Percentiles rank a stretch among this genome's conserved stretches.
phyloP scores from a whole-genome alignment of 78 protist species.

The Emiliania huxleyi region DNA sequence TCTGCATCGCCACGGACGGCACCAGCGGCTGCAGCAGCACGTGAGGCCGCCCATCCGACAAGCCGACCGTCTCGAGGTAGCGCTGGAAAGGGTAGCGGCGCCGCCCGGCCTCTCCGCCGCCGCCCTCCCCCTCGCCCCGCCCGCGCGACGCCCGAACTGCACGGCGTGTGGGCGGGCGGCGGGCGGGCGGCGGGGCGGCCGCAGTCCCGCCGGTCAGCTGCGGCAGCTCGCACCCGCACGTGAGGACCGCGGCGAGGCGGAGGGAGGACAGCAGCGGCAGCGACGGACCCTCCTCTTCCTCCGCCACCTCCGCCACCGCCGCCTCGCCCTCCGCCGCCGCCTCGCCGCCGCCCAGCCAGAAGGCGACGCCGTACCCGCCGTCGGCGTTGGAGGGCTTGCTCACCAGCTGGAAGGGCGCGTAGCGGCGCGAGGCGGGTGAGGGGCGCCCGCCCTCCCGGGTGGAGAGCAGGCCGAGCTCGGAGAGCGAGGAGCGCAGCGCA shows the following conservation, averaged over 20 bases:
- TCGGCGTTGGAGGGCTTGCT: constrained; percentile 5
- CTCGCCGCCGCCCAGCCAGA: background rate
- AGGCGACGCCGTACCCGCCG: background rate
- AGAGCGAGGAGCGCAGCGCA: background rate
- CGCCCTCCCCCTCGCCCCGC: no score
- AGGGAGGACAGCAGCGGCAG: background rate
- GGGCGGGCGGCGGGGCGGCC: no score
- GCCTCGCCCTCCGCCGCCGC: no score
- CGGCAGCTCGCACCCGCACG: background rate
- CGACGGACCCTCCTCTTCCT: background rate
- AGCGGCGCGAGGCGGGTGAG: background rate
- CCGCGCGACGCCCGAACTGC: no score
- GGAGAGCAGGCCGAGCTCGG: background rate
- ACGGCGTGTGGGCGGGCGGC: no score
- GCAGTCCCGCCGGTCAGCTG: no score
- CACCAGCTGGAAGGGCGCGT: background rate
- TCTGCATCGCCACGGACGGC: no score
- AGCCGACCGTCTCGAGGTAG: no score
- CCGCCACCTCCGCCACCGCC: no score
- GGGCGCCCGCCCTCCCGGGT: no score
- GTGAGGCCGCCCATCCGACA: background rate
- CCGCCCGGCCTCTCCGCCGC: no score
- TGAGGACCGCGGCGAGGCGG: background rate
- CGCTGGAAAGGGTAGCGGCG: no score
- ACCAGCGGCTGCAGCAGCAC: constrained; percentile 4